A percentile compares a stretch with the other conserved stretches of the same genome.
Evolutionary conservation across 371 early-diverging fungal genomes (phyloP).

Genomic region (Mortierella sp.): DNA sequence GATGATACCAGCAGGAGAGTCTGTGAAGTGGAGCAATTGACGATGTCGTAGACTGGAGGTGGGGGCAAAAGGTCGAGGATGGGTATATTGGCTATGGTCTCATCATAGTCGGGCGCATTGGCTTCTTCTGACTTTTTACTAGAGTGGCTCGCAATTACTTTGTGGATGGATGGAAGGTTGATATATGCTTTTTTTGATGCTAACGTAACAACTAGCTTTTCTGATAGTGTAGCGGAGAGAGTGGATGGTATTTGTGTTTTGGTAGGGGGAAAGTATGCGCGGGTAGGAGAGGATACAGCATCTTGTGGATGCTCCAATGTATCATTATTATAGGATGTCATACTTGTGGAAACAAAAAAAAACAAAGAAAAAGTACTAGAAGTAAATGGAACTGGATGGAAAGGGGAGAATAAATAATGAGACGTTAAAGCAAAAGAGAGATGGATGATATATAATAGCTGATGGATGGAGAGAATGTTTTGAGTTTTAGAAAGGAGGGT

Average conservation of each 20-base stretch:
- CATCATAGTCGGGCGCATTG: slow-evolving; percentile 43
- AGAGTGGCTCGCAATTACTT: slow-evolving; percentile 39
- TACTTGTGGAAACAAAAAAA: neutral
- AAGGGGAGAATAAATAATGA: neutral
- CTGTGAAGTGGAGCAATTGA: slow-evolving; percentile 57
- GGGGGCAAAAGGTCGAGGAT: slow-evolving; percentile 49
- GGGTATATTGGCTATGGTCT: slow-evolving; percentile 49
- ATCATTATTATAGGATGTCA: slow-evolving; percentile 29
- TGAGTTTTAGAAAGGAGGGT: neutral
- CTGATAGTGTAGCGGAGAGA: slow-evolving; percentile 21
- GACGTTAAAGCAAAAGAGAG: neutral
- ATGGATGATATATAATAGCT: neutral
- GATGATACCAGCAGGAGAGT: slow-evolving; percentile 64
- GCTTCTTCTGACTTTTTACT: slow-evolving; percentile 15
- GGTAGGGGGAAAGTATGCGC: slow-evolving; percentile 38
- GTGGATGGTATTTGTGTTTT: slow-evolving; percentile 24
- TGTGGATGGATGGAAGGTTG: slow-evolving; percentile 48
- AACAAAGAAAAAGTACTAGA: neutral
- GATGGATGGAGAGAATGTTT: neutral
- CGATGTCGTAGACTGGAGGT: slow-evolving; percentile 59
- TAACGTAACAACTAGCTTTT: slow-evolving; percentile 30
- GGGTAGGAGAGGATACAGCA: slow-evolving; percentile 24
- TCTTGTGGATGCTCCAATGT: slow-evolving; percentile 27
- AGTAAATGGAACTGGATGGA: neutral
- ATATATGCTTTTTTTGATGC: slow-evolving; percentile 48